Evolutionary conservation across 257 asterid species (phyloP), one percentile per base, ranked within the genome.

Genomic region (Sherardia arvensis): DNA sequence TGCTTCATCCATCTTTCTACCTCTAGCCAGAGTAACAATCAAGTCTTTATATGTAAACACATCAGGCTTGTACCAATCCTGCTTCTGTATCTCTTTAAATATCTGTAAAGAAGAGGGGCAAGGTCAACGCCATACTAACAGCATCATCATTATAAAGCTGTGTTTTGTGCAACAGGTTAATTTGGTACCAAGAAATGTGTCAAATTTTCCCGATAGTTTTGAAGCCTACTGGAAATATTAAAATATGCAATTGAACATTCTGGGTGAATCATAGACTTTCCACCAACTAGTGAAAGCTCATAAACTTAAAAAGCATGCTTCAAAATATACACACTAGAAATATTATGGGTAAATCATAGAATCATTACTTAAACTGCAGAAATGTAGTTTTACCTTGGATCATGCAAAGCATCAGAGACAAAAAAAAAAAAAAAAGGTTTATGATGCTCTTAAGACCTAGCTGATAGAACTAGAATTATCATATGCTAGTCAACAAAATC

Each of bases 21-120:
- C 80, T 66, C 86, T 81, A 21, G 97, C 88, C 79, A 87, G 69
- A 28, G 96, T 74, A 64, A 93, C 71, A 43, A 93, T 87, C 66
- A 93, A 83, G 78, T 93, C 99, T 78, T 93, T 93, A 84, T 87
- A 93, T 4, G 87, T 79, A 80, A 64, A 93, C 30, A 81, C 92
- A 78, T 90, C 97, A 0, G 97, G 80, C 54, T 63, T 79, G 66
- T 93, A 93, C 99, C 99, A 93, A 62, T 81, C 82, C 65, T 90
- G 94, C 74, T 82, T 84, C 73, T 80, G 91, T 59, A 87, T 93
- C 62, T 81, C 90, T 76, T 53, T 77, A 78, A 93, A 93, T 69
- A 93, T 77, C 97, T 93, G 84, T 65, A 75, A 66, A 43, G 51
- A 14, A 1, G 9, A n/a, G 36, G 14, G 7, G 8, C n/a, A 9